phyloP scores from a whole-genome alignment of 306 rosid genomes.

The Begonia loranthoides region DNA sequence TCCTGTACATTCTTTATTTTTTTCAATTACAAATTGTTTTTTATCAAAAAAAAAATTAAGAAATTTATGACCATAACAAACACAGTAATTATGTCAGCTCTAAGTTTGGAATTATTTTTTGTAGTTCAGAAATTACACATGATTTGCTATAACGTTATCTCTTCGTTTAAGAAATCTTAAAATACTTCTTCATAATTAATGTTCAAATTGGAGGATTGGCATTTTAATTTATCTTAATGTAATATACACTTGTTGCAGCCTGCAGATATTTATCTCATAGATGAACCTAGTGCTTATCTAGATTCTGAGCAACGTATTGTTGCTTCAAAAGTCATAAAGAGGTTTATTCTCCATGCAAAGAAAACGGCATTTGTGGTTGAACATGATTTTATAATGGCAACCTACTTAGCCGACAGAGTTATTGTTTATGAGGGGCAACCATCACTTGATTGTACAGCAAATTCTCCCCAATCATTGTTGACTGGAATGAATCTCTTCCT shows the following conservation, averaged over 20 bases:
- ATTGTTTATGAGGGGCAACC: conserved; percentile 88
- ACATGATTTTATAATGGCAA: conserved; percentile 97
- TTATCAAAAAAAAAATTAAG: too few relatives aligned
- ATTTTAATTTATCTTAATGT: too few relatives aligned
- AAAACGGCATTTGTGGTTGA: conserved; percentile 97
- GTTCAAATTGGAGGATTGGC: too few relatives aligned
- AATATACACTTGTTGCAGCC: conserved; percentile 47
- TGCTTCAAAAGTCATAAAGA: conserved; percentile 93
- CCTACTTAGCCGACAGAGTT: conserved; percentile 92
- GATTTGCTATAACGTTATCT: too few relatives aligned
- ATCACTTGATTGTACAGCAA: conserved; percentile 81
- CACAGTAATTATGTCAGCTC: too few relatives aligned
- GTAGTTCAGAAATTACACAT: too few relatives aligned
- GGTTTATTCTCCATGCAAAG: conserved; percentile 95
- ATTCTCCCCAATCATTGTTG: conserved; percentile 86
- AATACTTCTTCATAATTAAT: too few relatives aligned
- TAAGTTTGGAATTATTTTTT: too few relatives aligned
- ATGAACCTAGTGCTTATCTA: conserved; percentile 96
- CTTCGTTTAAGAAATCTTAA: too few relatives aligned
- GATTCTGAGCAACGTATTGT: conserved; percentile 96
- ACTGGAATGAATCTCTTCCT: conserved; percentile 96
- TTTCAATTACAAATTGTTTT: too few relatives aligned
- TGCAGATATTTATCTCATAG: conserved; percentile 89
- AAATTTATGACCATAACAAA: too few relatives aligned
- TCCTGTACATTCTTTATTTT: too few relatives aligned